Conservation (phyloP, 768 basidiomycete species). For the Galerina marginata region DNA sequence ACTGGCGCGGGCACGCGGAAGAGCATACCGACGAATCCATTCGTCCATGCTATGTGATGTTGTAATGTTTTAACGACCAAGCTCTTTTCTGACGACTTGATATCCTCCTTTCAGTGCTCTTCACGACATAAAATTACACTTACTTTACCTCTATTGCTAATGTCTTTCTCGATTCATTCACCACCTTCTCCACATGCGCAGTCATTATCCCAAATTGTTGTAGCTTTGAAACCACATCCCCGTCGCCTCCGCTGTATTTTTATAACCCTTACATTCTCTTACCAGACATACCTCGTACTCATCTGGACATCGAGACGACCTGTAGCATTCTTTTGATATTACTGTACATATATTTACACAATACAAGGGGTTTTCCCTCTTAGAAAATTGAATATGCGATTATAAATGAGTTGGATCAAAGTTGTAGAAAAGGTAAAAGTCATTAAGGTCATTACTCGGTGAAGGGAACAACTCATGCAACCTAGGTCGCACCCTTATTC, state of each 20-base stretch:
- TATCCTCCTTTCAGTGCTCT: background rate
- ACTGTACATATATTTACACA: constrained; percentile 5
- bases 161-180: background rate
- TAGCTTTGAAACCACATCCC: background rate
- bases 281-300: constrained; percentile 14
- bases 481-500: background rate
- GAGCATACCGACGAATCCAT: constrained; percentile 60
- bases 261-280: constrained; percentile 5
- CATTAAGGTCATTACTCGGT: background rate
- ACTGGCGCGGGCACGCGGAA: constrained; percentile 38
- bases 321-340: constrained; percentile 17
- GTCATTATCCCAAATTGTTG: background rate
- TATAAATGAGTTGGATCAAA: background rate
- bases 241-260: constrained; percentile 19
- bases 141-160: background rate
- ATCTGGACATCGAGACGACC: constrained; percentile 27
- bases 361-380: too few relatives aligned
- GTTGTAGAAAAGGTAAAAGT: background rate
- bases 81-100: background rate
- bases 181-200: background rate
- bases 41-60: constrained; percentile 33
- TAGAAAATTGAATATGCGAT: background rate
- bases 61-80: background rate
- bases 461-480: background rate
- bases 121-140: background rate